phyloP scores from a whole-genome alignment of 805 yeast genomes.

The Hanseniaspora vineae region DNA sequence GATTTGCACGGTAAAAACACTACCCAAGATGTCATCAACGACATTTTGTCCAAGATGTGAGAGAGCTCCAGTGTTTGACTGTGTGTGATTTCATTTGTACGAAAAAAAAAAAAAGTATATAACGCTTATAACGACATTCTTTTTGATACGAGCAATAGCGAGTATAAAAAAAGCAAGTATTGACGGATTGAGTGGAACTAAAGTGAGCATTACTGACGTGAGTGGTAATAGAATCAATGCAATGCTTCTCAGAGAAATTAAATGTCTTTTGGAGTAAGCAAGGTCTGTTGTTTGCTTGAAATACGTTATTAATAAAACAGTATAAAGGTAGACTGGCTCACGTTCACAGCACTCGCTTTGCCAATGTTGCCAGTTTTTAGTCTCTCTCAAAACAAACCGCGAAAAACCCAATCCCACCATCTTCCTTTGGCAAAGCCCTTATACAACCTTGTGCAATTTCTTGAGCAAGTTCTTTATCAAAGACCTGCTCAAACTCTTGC shows the following conservation, averaged over 20 bases:
- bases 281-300: no score
- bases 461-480: conserved; percentile 31
- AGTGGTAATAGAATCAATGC: no score
- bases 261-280: no score
- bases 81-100: no score
- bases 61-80: not conserved
- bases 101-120: conserved; percentile 1
- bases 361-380: not conserved
- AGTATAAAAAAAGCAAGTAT: not conserved
- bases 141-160: conserved; percentile 1
- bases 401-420: conserved; percentile 98
- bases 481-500: conserved; percentile 48
- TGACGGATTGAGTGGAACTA: no score
- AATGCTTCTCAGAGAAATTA: no score
- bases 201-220: no score
- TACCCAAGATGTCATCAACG: conserved; percentile 79
- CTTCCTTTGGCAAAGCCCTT: conserved; percentile 71
- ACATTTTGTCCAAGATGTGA: conserved; percentile 39
- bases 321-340: no score
- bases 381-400: conserved; percentile 77
- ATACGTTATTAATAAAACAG: no score
- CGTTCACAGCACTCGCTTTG: no score
- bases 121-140: not conserved
- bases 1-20: conserved; percentile 87
- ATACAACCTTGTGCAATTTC: conserved; percentile 75